Base-by-base conservation (phyloP, 768 basidiomycete genomes). In the Sutorius australiensis region DNA sequence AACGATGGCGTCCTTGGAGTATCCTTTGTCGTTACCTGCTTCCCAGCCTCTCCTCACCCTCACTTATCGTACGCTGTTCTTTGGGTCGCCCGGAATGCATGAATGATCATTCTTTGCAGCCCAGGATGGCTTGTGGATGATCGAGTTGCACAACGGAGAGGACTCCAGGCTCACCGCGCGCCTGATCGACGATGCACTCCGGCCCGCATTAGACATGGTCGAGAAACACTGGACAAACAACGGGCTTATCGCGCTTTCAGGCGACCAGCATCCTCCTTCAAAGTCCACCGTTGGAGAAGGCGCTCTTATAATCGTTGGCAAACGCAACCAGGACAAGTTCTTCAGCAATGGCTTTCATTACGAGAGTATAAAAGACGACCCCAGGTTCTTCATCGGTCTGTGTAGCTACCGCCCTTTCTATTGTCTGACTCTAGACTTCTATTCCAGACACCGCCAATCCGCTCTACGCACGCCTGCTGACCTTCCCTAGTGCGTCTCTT, bases 261-360 rank as follows among this genome's bases (percentile, higher is more conserved):
- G 77, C 53, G 75, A 80, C 13, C 53, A 53, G 9, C 32, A 75
- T 76, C 58, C 70, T 70, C n/a, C 76, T 6, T n/a, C 50, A 16
- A 48, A 51, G 39, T 50, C 56, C 17, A 46, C 28, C 17, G 24
- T 74, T 7, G 86, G 82, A 30, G 76, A 76, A 46, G 90, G 89
- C 34, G 84, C 87, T 4, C 69, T 93, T 30, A 83, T 92, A 54
- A 84, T 93, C 48, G 83, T 88, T 7, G 90, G 91, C 4, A 81
- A 80, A 54, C 77, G 75, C 56, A 76, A 78, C 55, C 90, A 93
- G 67, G 82, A 92, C 68, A 93, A 92, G 69, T 93, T 91, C 76
- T 93, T 93, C 69, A 89, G 87, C 70, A 92, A 91, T 59, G 90
- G 89, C 1, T 80, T 92, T 55, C 82, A 87, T 63, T 85, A 80